Conservation (phyloP, 2,329 filamentous ascomycete species). For the Phialemoniopsis sp. region DNA sequence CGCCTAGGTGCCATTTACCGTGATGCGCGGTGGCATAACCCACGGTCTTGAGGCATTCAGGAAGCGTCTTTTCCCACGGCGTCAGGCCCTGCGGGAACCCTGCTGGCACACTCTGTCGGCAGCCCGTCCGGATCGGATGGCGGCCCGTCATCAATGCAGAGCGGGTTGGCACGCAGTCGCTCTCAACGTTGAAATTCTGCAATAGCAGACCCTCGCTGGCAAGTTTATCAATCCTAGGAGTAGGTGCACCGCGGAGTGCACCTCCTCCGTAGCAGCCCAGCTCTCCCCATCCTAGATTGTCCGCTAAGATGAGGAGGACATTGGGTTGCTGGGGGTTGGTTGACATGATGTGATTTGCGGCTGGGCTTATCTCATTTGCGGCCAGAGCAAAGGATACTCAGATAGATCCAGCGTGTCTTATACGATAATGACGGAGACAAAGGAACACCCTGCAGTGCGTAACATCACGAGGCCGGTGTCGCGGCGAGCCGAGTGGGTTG, state of each 20-base stretch:
- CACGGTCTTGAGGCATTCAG: conserved; percentile 20
- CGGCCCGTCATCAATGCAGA: conserved; percentile 28
- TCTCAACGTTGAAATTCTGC: conserved; percentile 32
- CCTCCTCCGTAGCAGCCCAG: conserved; percentile 27
- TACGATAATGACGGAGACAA: too few relatives aligned
- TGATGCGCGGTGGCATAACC: conserved; percentile 24
- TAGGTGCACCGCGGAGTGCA: conserved; percentile 23
- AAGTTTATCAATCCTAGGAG: conserved; percentile 24
- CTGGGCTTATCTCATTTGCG: too few relatives aligned
- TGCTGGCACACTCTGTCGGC: conserved; percentile 24
- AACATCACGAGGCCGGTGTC: too few relatives aligned
- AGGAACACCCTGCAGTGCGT: too few relatives aligned
- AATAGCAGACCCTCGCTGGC: conserved; percentile 23
- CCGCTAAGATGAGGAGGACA: conserved; percentile 25
- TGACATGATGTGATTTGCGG: too few relatives aligned
- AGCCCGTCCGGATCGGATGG: conserved; percentile 27
- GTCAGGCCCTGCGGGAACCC: conserved; percentile 26
- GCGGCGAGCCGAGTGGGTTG: too few relatives aligned
- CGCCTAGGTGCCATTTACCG: conserved; percentile 29
- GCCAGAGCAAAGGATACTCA: too few relatives aligned
- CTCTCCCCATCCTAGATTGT: conserved; percentile 31
- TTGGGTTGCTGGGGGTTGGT: conserved; percentile 18
- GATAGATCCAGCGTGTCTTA: too few relatives aligned
- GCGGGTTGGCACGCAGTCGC: conserved; percentile 27
- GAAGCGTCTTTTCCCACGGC: conserved; percentile 22